These are phyloP conservation scores for Thecamonas trahens DNA, from an alignment of 78 protist species.

Conservation along the genomic window DNA sequence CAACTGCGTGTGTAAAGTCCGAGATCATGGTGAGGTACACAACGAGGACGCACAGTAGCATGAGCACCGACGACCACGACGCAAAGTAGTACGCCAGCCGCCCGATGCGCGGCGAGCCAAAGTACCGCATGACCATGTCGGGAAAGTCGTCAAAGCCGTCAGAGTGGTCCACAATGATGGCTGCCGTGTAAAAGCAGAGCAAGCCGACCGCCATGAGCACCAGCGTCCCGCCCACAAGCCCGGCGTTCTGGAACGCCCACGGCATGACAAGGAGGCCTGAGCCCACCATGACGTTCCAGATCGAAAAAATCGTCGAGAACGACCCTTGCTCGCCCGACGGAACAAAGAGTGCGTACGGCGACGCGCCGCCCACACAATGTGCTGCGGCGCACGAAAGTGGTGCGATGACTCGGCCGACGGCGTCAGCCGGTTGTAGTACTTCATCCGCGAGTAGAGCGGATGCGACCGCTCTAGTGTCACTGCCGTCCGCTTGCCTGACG, in stretches of 20 bases:
- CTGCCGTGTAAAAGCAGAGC: conserved; percentile 7
- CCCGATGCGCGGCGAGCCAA: background rate
- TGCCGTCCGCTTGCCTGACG: too few relatives aligned
- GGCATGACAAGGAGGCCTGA: conserved; percentile 9
- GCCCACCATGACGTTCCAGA: conserved; percentile 7
- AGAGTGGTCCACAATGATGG: background rate
- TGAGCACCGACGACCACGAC: background rate
- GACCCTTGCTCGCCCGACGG: background rate
- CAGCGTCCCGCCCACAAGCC: background rate
- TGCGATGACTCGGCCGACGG: background rate
- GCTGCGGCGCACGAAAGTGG: background rate
- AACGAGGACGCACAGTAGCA: background rate
- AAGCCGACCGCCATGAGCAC: background rate
- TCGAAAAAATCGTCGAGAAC: background rate
- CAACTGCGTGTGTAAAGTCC: background rate
- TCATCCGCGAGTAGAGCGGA: too few relatives aligned
- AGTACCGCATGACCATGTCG: too few relatives aligned
- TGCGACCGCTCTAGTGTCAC: too few relatives aligned
- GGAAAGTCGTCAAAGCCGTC: background rate
- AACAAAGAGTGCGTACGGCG: background rate
- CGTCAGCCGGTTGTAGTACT: background rate
- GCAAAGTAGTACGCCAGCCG: background rate
- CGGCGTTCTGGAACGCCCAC: background rate
- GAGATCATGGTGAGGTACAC: background rate
- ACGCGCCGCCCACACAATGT: background rate